phyloP scores from a whole-genome alignment of 441 rosid species.

The Isatis lusitanica region DNA sequence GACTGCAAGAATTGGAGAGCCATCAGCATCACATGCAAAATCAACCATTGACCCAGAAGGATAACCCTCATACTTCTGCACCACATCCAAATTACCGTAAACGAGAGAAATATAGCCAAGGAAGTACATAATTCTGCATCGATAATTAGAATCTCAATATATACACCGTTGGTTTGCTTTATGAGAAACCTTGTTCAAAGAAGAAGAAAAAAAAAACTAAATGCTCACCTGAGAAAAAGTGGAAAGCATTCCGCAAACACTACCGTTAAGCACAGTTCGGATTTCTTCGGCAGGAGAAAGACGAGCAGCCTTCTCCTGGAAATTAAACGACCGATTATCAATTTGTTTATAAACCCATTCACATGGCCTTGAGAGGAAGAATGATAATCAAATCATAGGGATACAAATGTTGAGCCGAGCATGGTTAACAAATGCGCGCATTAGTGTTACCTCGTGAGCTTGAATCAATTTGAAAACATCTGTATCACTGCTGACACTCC shows the following conservation, averaged over 20 bases:
- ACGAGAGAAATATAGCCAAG: conserved; percentile 1
- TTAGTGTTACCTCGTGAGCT: conserved; percentile 67
- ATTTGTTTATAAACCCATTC: background rate
- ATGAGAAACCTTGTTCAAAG: background rate
- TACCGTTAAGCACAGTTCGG: conserved; percentile 62
- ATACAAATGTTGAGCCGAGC: background rate
- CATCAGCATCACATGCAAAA: conserved; percentile 84
- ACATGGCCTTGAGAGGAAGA: background rate
- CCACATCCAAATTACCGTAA: background rate
- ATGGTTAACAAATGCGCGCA: background rate
- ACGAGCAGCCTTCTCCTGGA: conserved; percentile 79
- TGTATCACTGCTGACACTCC: conserved; percentile 47
- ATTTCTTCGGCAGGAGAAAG: conserved; percentile 81
- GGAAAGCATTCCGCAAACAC: conserved; percentile 69
- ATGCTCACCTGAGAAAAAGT: conserved; percentile 79
- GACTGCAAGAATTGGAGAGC: conserved; percentile 77
- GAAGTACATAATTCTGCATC: background rate
- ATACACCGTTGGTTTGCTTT: background rate
- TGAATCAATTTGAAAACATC: conserved; percentile 66
- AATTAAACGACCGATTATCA: conserved; percentile 5
- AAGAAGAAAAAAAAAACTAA: background rate
- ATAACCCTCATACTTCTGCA: conserved; percentile 63
- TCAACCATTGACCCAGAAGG: conserved; percentile 93
- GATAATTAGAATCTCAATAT: background rate
- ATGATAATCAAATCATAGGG: background rate